Evolutionary conservation across 2,329 filamentous ascomycete genomes (phyloP).

Genomic region (Epichloe gansuensis): DNA sequence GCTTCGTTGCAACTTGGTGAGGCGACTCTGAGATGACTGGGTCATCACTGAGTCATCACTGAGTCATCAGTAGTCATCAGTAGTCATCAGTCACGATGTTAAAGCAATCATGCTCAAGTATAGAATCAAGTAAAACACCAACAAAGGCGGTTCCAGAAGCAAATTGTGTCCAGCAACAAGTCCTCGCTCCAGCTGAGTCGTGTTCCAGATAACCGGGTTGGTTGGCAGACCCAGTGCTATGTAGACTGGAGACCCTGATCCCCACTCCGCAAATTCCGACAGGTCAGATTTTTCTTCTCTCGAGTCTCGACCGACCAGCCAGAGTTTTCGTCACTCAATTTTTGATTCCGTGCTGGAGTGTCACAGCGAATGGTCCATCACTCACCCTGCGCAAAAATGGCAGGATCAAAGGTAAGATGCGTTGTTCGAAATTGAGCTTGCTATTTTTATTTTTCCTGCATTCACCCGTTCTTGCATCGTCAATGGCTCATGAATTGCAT

Average conservation of each 20-base stretch:
- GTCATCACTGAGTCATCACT: neutral
- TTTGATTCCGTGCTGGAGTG: conserved; percentile 1
- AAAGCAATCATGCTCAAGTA: no score
- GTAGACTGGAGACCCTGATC: neutral
- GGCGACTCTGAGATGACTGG: neutral
- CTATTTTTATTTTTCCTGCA: neutral
- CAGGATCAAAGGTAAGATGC: conserved; percentile 11
- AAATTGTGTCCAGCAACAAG: neutral
- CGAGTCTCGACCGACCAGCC: neutral
- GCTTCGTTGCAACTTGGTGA: no score
- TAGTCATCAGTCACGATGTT: neutral
- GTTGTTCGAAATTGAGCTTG: neutral
- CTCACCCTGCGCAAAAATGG: conserved; percentile 7
- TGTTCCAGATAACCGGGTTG: no score
- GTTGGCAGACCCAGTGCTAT: no score
- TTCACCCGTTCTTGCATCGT: neutral
- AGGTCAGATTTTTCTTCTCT: conserved; percentile 3
- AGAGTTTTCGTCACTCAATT: neutral
- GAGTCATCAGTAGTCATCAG: no score
- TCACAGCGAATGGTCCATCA: neutral
- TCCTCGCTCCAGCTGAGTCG: no score
- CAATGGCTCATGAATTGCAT: neutral
- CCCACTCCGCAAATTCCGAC: neutral
- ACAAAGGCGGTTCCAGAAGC: neutral
- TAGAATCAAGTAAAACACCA: neutral